Base-by-base conservation (phyloP, 306 rosid species). In the Lathyrus sativus region DNA sequence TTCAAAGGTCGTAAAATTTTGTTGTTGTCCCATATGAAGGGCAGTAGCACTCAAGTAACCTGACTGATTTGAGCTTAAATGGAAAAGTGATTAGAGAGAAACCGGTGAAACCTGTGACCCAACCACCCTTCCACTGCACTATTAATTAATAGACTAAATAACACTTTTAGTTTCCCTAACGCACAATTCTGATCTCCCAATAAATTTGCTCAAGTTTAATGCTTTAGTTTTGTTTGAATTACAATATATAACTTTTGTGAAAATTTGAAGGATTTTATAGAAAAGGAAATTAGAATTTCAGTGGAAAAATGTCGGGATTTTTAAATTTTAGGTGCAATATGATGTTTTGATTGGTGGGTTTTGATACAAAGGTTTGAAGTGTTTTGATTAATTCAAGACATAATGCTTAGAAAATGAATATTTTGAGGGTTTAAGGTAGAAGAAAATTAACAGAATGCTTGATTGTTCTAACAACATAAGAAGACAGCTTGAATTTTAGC, bases 11-110 rank as follows among this genome's bases (percentile, higher is more conserved):
- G 15, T 49, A 49, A 17, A 49, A 49, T 49, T 17, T 28, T 56
- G 62, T 28, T 56, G 62, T 0, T 56, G 41, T 29, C 19, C 10
- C 41, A 56, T 57, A 46, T 14, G 63, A 57, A 24, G 42, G 22
- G 42, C 41, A n/a, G 42, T n/a, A n/a, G 63, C 10, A 7, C 22
- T 15, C 63, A 31, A 57, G 19, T 57, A 57, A 57, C 43, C 55
- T 49, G 19, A 56, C 62, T 56, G 37, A 13, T 56, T 28, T 31
- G 9, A 56, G 17, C 26, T 49, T 49, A 49, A 49, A 17, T 15
- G 26, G 11, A 49, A 49, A 15, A 49, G 4, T 49, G 12, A 49
- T 49, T 49, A 49, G 55, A 8, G 55, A 49, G 55, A 49, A 3
- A 48, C 11, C 55, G 0, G 55, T 48, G 10, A 19, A 48, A 15